phyloP scores from a whole-genome alignment of 345 rosid species.

The Rhodomyrtus tomentosa region DNA sequence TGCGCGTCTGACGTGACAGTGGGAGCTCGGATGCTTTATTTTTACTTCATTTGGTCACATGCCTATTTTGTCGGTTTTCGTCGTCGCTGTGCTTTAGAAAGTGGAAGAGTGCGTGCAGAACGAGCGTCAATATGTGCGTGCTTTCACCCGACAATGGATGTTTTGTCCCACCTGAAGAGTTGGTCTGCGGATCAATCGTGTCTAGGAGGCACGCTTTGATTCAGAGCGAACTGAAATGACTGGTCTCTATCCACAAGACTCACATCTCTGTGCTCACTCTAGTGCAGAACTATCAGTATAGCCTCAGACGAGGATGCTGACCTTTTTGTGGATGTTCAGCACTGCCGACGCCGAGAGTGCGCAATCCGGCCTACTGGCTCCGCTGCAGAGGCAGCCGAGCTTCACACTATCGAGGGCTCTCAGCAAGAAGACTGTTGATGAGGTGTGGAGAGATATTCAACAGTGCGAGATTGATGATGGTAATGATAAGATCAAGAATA shows the following conservation, averaged over 20 bases:
- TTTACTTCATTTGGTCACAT: not conserved
- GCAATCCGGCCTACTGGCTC: not conserved
- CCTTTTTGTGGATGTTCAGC: not conserved
- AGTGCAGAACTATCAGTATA: not conserved
- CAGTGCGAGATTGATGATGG: conserved; percentile 7
- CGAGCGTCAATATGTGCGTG: not conserved
- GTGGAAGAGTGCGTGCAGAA: too few species aligned
- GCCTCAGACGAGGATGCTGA: not conserved
- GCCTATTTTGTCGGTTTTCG: not conserved
- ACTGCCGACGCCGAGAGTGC: not conserved
- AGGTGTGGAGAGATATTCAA: conserved; percentile 39
- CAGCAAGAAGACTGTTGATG: conserved; percentile 18
- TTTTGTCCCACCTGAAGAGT: not conserved
- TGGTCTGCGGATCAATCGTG: not conserved
- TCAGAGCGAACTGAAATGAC: not conserved
- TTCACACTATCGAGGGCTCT: conserved; percentile 9
- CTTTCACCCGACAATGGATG: not conserved
- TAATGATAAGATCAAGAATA: not conserved
- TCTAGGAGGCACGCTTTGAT: not conserved
- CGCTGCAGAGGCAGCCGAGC: conserved; percentile 10
- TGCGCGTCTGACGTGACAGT: not conserved
- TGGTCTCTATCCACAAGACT: not conserved
- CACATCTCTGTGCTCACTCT: not conserved
- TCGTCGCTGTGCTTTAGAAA: not conserved
- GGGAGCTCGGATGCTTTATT: not conserved